Percentiles rank a stretch among this genome's conserved stretches.
These are phyloP conservation scores for Circinella minor DNA, from an alignment of 371 early-diverging fungal genomes.

Conservation along the genomic window DNA sequence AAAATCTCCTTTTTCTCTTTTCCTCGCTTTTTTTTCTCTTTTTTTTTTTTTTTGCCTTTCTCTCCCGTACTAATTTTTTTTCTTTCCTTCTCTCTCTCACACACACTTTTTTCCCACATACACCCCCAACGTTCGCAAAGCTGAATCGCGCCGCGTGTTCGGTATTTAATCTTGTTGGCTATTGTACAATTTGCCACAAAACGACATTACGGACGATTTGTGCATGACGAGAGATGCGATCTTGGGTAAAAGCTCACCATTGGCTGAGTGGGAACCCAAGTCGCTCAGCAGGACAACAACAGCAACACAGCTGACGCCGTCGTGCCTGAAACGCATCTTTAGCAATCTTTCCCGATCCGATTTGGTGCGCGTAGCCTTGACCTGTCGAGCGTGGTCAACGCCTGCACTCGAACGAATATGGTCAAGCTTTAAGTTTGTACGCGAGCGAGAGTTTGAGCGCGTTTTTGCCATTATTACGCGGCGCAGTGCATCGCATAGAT, in stretches of 20 bases:
- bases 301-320: constrained; percentile 14
- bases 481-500: constrained; percentile 27
- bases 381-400: constrained; percentile 38
- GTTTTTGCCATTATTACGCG: constrained; percentile 46
- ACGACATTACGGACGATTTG: constrained; percentile 32
- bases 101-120: neutral
- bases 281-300: constrained; percentile 14
- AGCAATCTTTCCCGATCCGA: constrained; percentile 31
- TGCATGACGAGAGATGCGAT: constrained; percentile 52
- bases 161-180: constrained; percentile 14
- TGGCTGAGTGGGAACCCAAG: constrained; percentile 20
- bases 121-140: neutral
- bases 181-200: constrained; percentile 26
- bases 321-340: constrained; percentile 36
- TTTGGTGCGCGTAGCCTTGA: constrained; percentile 25
- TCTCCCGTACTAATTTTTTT: neutral
- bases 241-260: constrained; percentile 25
- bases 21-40: neutral
- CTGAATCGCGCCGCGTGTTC: constrained; percentile 18
- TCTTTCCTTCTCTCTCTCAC: constrained; percentile 2
- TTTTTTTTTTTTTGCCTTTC: neutral
- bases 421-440: constrained; percentile 45
- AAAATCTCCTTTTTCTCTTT: constrained; percentile 4
- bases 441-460: constrained; percentile 48
- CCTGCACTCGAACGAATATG: constrained; percentile 33